These are phyloP conservation scores for Cyphellophora attinorum DNA, from an alignment of 2,329 filamentous ascomycete genomes.

Conservation along the genomic window DNA sequence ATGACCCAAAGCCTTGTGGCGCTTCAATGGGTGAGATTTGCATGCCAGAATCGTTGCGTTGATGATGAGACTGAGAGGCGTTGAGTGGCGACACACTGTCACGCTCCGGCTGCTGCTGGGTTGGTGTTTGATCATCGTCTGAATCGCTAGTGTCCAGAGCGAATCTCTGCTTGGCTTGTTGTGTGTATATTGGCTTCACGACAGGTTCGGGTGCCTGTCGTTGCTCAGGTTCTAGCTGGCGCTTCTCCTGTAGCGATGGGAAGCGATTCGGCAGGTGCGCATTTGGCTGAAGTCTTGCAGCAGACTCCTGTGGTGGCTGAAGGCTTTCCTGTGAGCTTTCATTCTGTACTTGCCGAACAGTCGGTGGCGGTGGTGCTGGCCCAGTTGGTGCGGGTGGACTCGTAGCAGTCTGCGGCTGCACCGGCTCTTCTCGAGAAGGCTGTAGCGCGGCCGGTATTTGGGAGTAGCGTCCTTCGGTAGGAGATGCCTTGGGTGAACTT, in stretches of 20 bases:
- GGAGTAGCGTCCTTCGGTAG: conserved; percentile 14
- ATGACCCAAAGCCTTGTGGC: no score
- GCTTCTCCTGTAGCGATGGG: conserved; percentile 17
- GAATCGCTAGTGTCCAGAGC: conserved; percentile 17
- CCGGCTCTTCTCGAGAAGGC: neutral
- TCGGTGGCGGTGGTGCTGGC: conserved; percentile 9
- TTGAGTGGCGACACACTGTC: conserved; percentile 10
- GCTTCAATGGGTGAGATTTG: conserved; percentile 50
- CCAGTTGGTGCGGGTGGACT: conserved; percentile 8
- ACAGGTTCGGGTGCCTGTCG: conserved; percentile 8
- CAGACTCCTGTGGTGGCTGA: neutral
- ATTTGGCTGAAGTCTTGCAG: conserved; percentile 2
- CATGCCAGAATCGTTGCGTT: conserved; percentile 59
- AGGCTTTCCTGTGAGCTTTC: conserved; percentile 2
- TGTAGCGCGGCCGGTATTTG: conserved; percentile 28
- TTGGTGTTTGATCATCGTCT: conserved; percentile 14
- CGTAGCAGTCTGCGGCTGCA: conserved; percentile 2
- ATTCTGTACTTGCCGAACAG: conserved; percentile 10
- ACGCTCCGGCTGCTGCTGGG: conserved; percentile 6
- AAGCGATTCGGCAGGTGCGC: conserved; percentile 12
- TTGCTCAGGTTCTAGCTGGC: conserved; percentile 10
- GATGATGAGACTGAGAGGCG: conserved; percentile 26
- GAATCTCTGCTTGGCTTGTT: conserved; percentile 17
- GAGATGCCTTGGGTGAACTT: conserved; percentile 22
- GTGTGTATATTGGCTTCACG: conserved; percentile 13